Evolutionary conservation across 768 basidiomycete species (phyloP).

Genomic region (Mycena leptocephala): DNA sequence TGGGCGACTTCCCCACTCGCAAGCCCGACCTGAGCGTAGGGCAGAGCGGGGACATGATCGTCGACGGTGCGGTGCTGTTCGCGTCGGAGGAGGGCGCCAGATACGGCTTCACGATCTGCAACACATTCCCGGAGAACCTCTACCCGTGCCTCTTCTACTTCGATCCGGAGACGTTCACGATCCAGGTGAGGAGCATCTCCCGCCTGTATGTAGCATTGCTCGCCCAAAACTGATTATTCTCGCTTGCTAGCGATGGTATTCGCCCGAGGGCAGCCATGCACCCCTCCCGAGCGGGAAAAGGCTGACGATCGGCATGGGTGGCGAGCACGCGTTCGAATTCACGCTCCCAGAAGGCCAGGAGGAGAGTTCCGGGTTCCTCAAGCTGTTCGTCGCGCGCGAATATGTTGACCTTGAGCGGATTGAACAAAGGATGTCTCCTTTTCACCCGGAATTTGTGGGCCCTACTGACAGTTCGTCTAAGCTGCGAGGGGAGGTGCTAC

Average conservation of each 20-base stretch:
- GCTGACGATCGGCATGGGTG: not conserved
- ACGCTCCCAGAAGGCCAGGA: not conserved
- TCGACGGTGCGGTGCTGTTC: not conserved
- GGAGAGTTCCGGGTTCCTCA: constrained; percentile 54
- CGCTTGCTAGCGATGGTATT: not conserved
- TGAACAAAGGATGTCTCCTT: constrained; percentile 47
- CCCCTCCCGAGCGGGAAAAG: not conserved
- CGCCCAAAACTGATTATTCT: not conserved
- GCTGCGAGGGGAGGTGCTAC: too few relatives aligned
- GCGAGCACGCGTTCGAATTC: not conserved
- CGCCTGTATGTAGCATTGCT: not conserved
- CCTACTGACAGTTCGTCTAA: too few relatives aligned
- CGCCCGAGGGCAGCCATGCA: not conserved
- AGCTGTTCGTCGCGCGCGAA: constrained; percentile 62
- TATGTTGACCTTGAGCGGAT: constrained; percentile 58
- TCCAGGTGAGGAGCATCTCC: not conserved
- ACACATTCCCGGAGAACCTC: not conserved
- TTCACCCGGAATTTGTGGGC: not conserved
- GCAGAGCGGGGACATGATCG: constrained; percentile 5
- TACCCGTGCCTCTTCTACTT: constrained; percentile 23
- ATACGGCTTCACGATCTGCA: constrained; percentile 28
- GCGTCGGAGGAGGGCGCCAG: not conserved
- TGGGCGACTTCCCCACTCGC: not conserved
- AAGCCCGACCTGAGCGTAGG: not conserved
- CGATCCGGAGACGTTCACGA: constrained; percentile 13